Evolutionary conservation across 2,329 filamentous ascomycete species (phyloP), one percentile per base, ranked within the genome.

Genomic region (Monascus ruber): DNA sequence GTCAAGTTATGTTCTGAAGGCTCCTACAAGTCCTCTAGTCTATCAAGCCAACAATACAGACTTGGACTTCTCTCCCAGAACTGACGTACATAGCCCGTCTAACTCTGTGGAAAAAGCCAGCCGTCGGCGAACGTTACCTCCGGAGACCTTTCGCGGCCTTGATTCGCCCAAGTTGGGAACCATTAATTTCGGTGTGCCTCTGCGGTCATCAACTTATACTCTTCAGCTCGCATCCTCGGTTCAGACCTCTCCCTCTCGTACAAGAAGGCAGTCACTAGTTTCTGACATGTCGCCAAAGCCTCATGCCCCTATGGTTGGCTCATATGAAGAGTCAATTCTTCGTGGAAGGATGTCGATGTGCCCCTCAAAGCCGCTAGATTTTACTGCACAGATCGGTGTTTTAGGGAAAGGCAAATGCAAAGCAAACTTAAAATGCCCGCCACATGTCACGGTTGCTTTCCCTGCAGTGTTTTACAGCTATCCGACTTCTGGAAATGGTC

Each of bases 401-500:
- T 69, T 96, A 10, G 91, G 88, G 6, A 81, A 81, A 49, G 88
- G 88, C 5, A 83, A 89, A 50, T 95, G 89, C 69, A 94, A 88
- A 59, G 65, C 85, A 1, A 88, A 75, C 50, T 70, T 96, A 11
- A 79, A 78, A 43, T 96, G 91, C 54, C 91, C 91, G 1, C 72
- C 87, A 5, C 91, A 98, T 59, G 85, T 95, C 40, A 89, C 83
- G 0, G 69, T 98, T 3, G 82, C 86, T 0, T 96, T 96, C 52
- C 85, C 87, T 1, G 91, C 89, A 1, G 89, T 96, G 1, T 98
- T 95, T 54, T 98, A 96, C 66, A 94, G 83, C 63, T 95, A 95
- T 58, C 77, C 78, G 17, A 80, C 72, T 38, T 82, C 81, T 1
- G 73, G 72, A 1, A 71, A 74, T 48, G 79, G 74, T 24, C 73